Base-by-base conservation (phyloP, 169 alveolate genomes). In the Plasmodium adleri region DNA sequence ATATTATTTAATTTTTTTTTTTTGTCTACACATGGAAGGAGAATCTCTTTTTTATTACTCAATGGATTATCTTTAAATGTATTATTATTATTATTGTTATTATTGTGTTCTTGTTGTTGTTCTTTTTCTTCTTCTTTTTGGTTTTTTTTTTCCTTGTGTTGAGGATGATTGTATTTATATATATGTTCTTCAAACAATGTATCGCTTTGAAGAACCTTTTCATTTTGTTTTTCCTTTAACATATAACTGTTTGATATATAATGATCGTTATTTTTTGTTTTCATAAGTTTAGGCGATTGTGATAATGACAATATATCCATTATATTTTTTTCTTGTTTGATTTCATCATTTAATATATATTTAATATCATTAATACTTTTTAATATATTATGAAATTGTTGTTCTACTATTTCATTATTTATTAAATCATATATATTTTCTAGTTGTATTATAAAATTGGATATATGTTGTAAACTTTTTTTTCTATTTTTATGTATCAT, bases 381-480 rank as follows among this genome's bases (percentile, higher is more conserved):
- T 56, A 76, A 47, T 20, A 76, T 52, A 20, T 64, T 49, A 10
- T 47, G 72, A n/a, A 76, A 66, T 2, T 76, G 47, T 9, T 76
- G 75, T 56, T 76, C 89, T 5, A 76, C 59, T 58, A 63, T 26
- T 12, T 76, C 89, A 24, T 76, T 54, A 50, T 64, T 20, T 12
- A 68, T 76, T 68, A 63, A 17, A 8, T 76, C 89, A 32, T 76
- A 76, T 24, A 76, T 76, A 52, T 76, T 12, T 32, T 76, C 89
- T 15, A 76, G 20, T 39, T 76, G 66, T 26, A 59, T 26, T 1
- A 47, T 45, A 54, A 76, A 58, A 39, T 59, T 62, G 1, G 39
- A 43, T n/a, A 76, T 39, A 22, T 63, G 17, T 5, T 76, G 66
- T 17, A 59, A 49, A 6, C 63, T 76, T 49, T 54, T 15, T 20